Evolutionary conservation across 2,329 filamentous ascomycete species (phyloP), one percentile per base, ranked within the genome.

Genomic region (Phialocephala sp.): DNA sequence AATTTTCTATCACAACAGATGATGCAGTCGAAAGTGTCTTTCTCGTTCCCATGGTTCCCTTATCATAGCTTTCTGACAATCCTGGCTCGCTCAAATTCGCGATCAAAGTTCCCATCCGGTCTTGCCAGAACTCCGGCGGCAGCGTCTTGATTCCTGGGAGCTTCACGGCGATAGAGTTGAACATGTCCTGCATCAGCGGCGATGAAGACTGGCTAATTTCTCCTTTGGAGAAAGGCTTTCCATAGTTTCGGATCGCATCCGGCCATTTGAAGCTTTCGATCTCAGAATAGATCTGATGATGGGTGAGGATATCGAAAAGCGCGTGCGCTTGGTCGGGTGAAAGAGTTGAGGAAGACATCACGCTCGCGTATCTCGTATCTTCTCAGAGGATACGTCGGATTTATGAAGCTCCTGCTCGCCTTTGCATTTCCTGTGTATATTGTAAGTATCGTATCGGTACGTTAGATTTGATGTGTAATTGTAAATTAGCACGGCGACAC

Each of bases 261-360:
- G 90, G 85, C 43, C 83, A 78, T 72, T 89, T 91, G 82, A 94
- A 93, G 67, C 83, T 84, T 74, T 90, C 85, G 67, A 93, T 91
- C 77, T 95, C 91, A 14, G 84, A 77, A 71, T 88, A 89, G 0
- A 85, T 86, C 57, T 74, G 69, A 65, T 72, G 65, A 61, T 74
- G 72, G 45, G 71, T 72, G 32, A 74, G 69, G 59, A 74, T 71
- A 60, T 73, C 70, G 56, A 73, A 68, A 22, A 74, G 69, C 39
- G 72, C 72, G 50, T 71, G 66, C 39, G 68, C 59, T 55, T 73
- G 72, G 12, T 60, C 63, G 11, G 68, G 63, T 14, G 68, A 64
- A 15, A 69, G 55, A 39, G 35, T 57, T 2, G 32, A 37, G 18
- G 55, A 36, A 39, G 55, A 39, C 55, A 57, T 57, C 15, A 12